These are phyloP conservation scores for Musa itinerans DNA, from an alignment of 176 grass and related monocot genomes.

Conservation along the genomic window DNA sequence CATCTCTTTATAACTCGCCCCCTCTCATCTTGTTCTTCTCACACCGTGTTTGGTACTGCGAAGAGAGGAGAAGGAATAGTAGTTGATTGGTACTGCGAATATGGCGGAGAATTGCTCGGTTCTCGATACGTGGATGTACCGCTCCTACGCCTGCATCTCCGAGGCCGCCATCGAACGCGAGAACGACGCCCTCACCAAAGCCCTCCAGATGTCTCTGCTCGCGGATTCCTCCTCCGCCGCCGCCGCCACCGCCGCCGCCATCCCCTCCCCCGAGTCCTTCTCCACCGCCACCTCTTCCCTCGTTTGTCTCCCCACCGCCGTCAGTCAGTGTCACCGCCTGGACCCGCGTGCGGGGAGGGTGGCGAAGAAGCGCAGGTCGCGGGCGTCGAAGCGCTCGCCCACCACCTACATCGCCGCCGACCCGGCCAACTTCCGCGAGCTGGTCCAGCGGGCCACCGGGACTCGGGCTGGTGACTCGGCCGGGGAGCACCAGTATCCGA, in stretches of 20 bases:
- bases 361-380: constrained; percentile 46
- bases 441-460: constrained; percentile 81
- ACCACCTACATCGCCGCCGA: constrained; percentile 94
- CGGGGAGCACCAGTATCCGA: not conserved
- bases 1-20: no score
- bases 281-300: not conserved
- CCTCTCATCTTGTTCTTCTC: no score
- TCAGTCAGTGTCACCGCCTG: not conserved
- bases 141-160: not conserved
- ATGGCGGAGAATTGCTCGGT: constrained; percentile 36
- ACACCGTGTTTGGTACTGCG: no score
- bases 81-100: not conserved
- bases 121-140: constrained; percentile 33
- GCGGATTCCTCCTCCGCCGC: constrained; percentile 12
- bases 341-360: constrained; percentile 15
- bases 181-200: constrained; percentile 46
- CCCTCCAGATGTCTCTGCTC: constrained; percentile 52
- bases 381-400: constrained; percentile 44
- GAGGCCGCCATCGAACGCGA: constrained; percentile 14
- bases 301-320: not conserved
- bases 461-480: constrained; percentile 4
- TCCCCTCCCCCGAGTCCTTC: not conserved
- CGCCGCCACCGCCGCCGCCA: not conserved
- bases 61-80: not conserved
- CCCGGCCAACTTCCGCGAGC: constrained; percentile 58